Evolutionary conservation across 768 basidiomycete genomes (phyloP).

Genomic region (Mycena galopus): DNA sequence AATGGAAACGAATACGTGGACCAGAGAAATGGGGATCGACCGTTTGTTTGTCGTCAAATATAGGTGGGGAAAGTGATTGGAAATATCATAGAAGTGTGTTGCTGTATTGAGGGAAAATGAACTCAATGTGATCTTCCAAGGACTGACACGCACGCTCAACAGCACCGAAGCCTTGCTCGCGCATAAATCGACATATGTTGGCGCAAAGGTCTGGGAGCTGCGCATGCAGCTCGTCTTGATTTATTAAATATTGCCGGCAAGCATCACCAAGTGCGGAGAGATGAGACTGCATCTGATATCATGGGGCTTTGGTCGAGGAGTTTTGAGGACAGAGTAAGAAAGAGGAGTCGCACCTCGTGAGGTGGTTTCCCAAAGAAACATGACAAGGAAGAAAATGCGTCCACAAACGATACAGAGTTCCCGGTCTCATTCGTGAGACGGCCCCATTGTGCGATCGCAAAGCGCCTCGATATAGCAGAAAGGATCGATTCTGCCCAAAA

Average conservation of each 20-base stretch:
- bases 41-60: conserved; percentile 64
- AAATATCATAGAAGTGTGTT: conserved; percentile 55
- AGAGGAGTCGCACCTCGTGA: conserved; percentile 50
- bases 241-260: conserved; percentile 56
- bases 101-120: conserved; percentile 40
- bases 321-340: not conserved
- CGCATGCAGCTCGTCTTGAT: conserved; percentile 43
- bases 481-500: conserved; percentile 66
- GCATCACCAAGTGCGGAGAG: conserved; percentile 54
- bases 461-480: conserved; percentile 56
- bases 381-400: conserved; percentile 62
- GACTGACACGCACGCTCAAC: conserved; percentile 51
- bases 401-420: conserved; percentile 18
- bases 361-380: conserved; percentile 63
- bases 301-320: not conserved
- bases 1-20: conserved; percentile 69
- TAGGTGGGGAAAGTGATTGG: conserved; percentile 70
- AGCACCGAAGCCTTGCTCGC: conserved; percentile 59
- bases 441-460: conserved; percentile 57
- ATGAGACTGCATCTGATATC: conserved; percentile 52
- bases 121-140: not conserved
- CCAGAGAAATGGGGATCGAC: conserved; percentile 72
- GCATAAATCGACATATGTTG: conserved; percentile 66
- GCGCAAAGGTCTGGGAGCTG: conserved; percentile 51
- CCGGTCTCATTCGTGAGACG: conserved; percentile 50